Conservation (phyloP, 2,329 filamentous ascomycete species). For the Penicillium sp. region DNA sequence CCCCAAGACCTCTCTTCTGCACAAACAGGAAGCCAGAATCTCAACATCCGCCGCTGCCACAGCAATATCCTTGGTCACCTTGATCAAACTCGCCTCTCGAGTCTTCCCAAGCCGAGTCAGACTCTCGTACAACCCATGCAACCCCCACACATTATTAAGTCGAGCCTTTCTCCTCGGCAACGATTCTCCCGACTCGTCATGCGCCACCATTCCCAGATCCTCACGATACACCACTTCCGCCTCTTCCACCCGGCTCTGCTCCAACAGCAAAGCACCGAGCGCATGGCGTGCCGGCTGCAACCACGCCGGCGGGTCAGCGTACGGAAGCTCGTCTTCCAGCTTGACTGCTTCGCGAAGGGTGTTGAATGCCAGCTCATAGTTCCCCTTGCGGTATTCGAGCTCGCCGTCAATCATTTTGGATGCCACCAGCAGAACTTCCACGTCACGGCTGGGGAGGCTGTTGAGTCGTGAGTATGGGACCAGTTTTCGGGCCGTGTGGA, state of each 20-base stretch:
- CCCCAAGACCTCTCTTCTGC: not conserved
- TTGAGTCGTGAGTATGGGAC: slow-evolving; percentile 56
- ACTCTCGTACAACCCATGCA: not conserved
- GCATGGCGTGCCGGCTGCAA: slow-evolving; percentile 72
- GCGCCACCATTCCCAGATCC: not conserved
- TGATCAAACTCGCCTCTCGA: not conserved
- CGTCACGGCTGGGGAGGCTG: slow-evolving; percentile 62
- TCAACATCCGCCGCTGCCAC: not conserved
- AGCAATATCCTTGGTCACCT: not conserved
- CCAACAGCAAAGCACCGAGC: slow-evolving; percentile 64
- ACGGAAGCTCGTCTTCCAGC: slow-evolving; percentile 58
- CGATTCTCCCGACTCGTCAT: too few relatives aligned
- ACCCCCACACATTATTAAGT: not conserved
- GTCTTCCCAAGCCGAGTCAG: not conserved
- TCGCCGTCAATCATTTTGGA: slow-evolving; percentile 68
- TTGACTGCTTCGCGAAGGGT: slow-evolving; percentile 56
- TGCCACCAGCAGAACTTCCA: slow-evolving; percentile 61
- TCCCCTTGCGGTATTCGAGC: slow-evolving; percentile 62
- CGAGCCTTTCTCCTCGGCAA: not conserved
- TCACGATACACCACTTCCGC: slow-evolving; percentile 37
- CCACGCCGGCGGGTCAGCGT: slow-evolving; percentile 75
- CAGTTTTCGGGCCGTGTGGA: slow-evolving; percentile 47
- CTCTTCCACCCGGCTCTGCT: slow-evolving; percentile 58
- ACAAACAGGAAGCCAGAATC: not conserved
- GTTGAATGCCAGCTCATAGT: slow-evolving; percentile 57